Base-by-base conservation (phyloP, 257 asterid species). In the Lithospermum erythrorhizon region DNA sequence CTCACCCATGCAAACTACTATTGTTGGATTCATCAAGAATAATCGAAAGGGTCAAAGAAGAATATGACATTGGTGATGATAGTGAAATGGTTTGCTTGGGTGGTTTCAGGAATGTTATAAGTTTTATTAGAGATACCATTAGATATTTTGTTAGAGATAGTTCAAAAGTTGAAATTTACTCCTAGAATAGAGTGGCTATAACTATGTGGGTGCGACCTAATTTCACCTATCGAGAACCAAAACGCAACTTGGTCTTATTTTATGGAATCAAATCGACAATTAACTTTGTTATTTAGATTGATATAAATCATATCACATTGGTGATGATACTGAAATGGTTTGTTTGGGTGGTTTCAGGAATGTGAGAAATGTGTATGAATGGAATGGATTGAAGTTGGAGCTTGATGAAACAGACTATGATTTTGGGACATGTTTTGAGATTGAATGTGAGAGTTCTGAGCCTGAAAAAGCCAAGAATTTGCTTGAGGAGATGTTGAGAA, bases 371-470 rank as follows among this genome's bases (percentile, higher is more conserved):
- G 82, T 85, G 57, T 82, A 85, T 58, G 93, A 85, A 52, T 90
- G 98, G 98, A 81, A 75, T 0, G 96, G 95, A 49, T 73, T 90
- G 75, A 79, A 72, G 58, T 68, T 87, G 80, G 98, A 87, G 81
- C 59, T 90, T 13, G 96, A 87, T 20, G 96, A 85, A 73, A 83
- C 96, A 61, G 72, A 58, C 49, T 90, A 63, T 53, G 77, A 76
- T 18, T 91, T 88, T 35, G 96, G 98, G 21, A 81, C 72, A 32
- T 71, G 84, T 61, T 91, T 69, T 66, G 98, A 88, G 80, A 56
- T 91, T 18, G 96, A 91, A 59, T 91, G 98, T 21, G 96, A 91
- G 83, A 83, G 83, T 54, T 55, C 68, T 3, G 93, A 83, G n/a
- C 96, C 96, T 1, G 96, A 91, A 58, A 69, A 14, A 17, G 93